phyloP scores from a whole-genome alignment of 2,329 filamentous ascomycete species.

The Colletotrichum truncatum region DNA sequence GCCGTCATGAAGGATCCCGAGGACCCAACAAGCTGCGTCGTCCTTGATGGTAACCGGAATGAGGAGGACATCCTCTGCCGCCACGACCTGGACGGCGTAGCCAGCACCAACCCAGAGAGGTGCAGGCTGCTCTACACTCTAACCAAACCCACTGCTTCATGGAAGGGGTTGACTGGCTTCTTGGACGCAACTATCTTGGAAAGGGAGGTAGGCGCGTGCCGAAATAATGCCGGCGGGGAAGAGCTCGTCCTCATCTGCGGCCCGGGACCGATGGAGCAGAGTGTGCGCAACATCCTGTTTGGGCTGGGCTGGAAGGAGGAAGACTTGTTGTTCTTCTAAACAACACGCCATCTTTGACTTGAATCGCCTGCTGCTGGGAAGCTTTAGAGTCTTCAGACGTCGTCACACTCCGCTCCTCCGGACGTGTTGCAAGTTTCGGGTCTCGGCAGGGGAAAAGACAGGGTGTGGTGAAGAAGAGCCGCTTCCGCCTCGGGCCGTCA shows the following conservation, averaged over 20 bases:
- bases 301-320: slow-evolving; percentile 77
- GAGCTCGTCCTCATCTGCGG: slow-evolving; percentile 83
- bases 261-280: slow-evolving; percentile 78
- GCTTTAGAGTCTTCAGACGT: not conserved
- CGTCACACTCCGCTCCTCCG: not conserved
- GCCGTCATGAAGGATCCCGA: slow-evolving; percentile 72
- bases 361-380: not conserved
- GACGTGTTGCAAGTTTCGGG: slow-evolving; percentile 8
- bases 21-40: slow-evolving; percentile 74
- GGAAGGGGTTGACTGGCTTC: slow-evolving; percentile 75
- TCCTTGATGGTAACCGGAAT: slow-evolving; percentile 81
- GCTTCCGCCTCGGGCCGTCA: slow-evolving; percentile 16
- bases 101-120: slow-evolving; percentile 58
- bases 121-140: slow-evolving; percentile 77
- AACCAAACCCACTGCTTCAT: slow-evolving; percentile 68
- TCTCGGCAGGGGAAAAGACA: slow-evolving; percentile 1
- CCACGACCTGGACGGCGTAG: slow-evolving; percentile 74
- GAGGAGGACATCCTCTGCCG: slow-evolving; percentile 86
- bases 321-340: slow-evolving; percentile 79
- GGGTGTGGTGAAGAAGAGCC: not conserved
- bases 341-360: not conserved
- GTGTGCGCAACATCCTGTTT: slow-evolving; percentile 59
- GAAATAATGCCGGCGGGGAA: slow-evolving; percentile 46
- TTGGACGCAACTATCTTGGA: slow-evolving; percentile 71
- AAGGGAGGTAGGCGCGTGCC: slow-evolving; percentile 60